Evolutionary conservation across 148 eudicot genomes (phyloP).

Genomic region (Bassia scoparia): DNA sequence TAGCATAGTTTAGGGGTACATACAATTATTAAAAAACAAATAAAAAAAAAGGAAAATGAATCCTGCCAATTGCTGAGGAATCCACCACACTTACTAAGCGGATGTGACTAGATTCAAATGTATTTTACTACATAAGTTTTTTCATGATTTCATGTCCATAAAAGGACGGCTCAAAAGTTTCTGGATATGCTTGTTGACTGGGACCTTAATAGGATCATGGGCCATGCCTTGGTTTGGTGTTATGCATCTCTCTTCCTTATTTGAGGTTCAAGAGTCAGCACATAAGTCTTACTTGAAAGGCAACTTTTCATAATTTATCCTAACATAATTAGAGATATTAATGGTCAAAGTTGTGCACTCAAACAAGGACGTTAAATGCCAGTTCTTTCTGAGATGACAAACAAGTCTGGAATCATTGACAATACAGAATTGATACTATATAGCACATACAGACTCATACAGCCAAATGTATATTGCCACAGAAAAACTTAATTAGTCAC

Average conservation of each 20-base stretch:
- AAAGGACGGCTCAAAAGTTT: constrained; percentile 25
- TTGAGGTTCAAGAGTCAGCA: background rate
- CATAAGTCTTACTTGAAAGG: no score
- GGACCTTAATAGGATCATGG: background rate
- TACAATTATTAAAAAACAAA: background rate
- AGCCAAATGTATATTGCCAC: background rate
- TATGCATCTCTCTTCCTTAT: no score
- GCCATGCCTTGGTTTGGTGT: background rate
- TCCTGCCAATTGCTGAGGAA: background rate
- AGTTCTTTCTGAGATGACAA: background rate
- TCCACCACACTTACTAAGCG: constrained; percentile 9
- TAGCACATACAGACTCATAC: background rate
- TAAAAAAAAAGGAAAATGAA: background rate
- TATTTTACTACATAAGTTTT: background rate
- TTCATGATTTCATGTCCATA: constrained; percentile 2
- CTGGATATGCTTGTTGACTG: constrained; percentile 16
- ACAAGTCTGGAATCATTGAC: background rate
- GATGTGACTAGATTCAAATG: constrained; percentile 15
- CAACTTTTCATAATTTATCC: no score
- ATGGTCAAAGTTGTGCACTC: no score
- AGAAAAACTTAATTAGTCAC: background rate
- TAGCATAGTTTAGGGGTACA: background rate
- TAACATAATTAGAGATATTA: no score
- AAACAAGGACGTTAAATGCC: background rate
- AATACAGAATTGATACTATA: background rate